These are phyloP conservation scores for Ensete glaucum DNA, from an alignment of 176 grass and related monocot genomes.

Conservation along the genomic window DNA sequence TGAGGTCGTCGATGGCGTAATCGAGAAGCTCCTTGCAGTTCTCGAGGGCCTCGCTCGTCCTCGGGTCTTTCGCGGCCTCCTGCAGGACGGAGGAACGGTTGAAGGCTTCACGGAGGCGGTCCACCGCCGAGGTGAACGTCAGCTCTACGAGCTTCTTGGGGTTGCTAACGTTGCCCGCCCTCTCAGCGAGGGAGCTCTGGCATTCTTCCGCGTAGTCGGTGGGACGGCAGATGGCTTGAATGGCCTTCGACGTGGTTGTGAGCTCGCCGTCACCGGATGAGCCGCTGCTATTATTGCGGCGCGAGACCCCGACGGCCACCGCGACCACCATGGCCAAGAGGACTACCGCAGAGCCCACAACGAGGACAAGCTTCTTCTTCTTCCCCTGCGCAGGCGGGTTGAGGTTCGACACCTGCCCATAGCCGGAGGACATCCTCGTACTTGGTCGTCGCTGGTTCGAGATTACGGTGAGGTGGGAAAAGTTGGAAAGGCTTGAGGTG, in stretches of 20 bases:
- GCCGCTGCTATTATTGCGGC: conserved; percentile 18
- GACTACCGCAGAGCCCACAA: conserved; percentile 33
- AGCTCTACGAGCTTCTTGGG: conserved; percentile 9
- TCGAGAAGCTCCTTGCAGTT: conserved; percentile 74
- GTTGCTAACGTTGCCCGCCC: conserved; percentile 31
- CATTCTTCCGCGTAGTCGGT: conserved; percentile 72
- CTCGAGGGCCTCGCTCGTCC: conserved; percentile 49
- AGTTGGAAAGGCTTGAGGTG: not conserved
- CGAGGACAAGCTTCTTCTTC: conserved; percentile 33
- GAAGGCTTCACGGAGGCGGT: conserved; percentile 43
- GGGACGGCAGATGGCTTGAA: conserved; percentile 64
- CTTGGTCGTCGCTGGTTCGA: not conserved
- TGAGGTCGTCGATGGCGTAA: conserved; percentile 66
- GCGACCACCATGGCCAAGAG: conserved; percentile 54
- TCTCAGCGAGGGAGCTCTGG: conserved; percentile 43
- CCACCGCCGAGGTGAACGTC: conserved; percentile 45
- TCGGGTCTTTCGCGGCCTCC: conserved; percentile 42
- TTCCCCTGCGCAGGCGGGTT: not conserved
- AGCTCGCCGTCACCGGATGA: conserved; percentile 10
- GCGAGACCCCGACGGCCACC: conserved; percentile 51
- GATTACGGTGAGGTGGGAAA: not conserved
- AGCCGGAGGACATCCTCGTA: not conserved
- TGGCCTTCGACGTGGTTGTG: conserved; percentile 55
- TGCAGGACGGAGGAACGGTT: conserved; percentile 42
- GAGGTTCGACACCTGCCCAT: not conserved